A percentile compares a stretch with the other conserved stretches of the same genome.
Conservation (phyloP, 345 rosid genomes). For the thale cress (Arabidopsis thaliana) region TAIR10.1 NC_003076.8:1135501-1136000, state of each 20-base stretch:
- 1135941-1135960: slow-evolving; percentile 97
- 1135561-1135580: slow-evolving; percentile 99
- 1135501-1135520: slow-evolving; percentile 98
- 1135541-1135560: slow-evolving; percentile 99
- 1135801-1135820: slow-evolving; percentile 1
- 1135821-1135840: neutral
- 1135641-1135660: slow-evolving; percentile 12
- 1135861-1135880: neutral
- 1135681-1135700: slow-evolving; percentile 60
- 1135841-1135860: neutral
- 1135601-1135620: slow-evolving; percentile 94
- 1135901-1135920: slow-evolving; percentile 80
- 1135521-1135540: slow-evolving; percentile 95
- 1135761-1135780: slow-evolving; percentile 99
- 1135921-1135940: slow-evolving; percentile 99
- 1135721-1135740: slow-evolving; percentile 98
- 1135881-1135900: slow-evolving; percentile 12
- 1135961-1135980: slow-evolving; percentile 99
- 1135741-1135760: slow-evolving; percentile 99
- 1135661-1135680: neutral
- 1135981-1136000: slow-evolving; percentile 97
- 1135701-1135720: slow-evolving; percentile 96
- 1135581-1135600: slow-evolving; percentile 98
- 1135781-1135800: slow-evolving; percentile 99
- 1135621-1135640: slow-evolving; percentile 62